Evolutionary conservation across 495 filamentous ascomycete species (phyloP), one percentile per base, ranked within the genome.

Genomic region (Penicillium simplicissimum): DNA sequence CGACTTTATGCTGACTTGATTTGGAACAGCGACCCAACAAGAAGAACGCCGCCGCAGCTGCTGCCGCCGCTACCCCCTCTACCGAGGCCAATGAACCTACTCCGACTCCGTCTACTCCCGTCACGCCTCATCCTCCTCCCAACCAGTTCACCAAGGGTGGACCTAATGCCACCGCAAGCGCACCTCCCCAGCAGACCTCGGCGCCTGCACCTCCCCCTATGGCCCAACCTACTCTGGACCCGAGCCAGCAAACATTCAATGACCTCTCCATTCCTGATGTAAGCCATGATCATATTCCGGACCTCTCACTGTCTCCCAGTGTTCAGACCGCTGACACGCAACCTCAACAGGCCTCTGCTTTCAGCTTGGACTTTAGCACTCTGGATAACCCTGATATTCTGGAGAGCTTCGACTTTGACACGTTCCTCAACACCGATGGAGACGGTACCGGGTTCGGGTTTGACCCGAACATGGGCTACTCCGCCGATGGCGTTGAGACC

Each of bases 371-470:
- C 57, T 90, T 91, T 68, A 81, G 80, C 65, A 67, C 73, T 47
- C 74, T 90, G 67, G 81, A 85, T 56, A 84, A 81, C 33, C 77
- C 78, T 48, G 84, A 93, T 71, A 88, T 96, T n/a, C 79, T 98
- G 52, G 88, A 92, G 69, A 90, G 90, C 66, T 98, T 98, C 65
- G 94, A 98, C 74, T 98, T 98, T 72, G 94, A 98, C 74, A 92
- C 90, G 0, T 98, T 97, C 84, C 79, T 98, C 53, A 87, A 87
- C 62, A 86, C 83, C 10, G 84, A 87, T 60, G 81, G 82, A 57
- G 78, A 78, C 25, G 74, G 71, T 14, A 74, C 76, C 37, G 76
- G 75, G 35, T 82, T 86, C 56, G 80, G 77, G 19, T 88, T 88
- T 58, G 80, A 85, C 57, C 74, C 77, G 5, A 77, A 68, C 57